Conservation (phyloP, 345 rosid species). For the Hirschfeldia incana region DNA sequence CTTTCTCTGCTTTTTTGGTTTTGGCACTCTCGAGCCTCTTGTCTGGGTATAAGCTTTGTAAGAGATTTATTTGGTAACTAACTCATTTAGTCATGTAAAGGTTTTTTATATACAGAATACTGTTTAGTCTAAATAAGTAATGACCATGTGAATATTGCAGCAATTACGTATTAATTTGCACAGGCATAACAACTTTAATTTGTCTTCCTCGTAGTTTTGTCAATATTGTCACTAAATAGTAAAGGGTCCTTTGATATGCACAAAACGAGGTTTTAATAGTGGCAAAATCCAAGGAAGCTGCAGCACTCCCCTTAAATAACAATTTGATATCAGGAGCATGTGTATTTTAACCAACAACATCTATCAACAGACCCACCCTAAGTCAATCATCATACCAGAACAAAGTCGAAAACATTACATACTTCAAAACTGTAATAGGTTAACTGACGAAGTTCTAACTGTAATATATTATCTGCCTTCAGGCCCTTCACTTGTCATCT, state of each 20-base stretch:
- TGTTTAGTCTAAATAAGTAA: not conserved
- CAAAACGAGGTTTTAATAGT: not conserved
- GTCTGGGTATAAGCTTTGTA: conserved; percentile 84
- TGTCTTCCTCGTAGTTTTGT: not conserved
- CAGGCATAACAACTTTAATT: not conserved
- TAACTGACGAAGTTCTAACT: no score
- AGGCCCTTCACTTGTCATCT: no score
- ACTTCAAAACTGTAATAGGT: not conserved
- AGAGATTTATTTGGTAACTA: conserved; percentile 67
- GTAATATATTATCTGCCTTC: no score
- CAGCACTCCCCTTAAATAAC: not conserved
- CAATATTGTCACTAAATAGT: not conserved
- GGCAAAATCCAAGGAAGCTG: not conserved
- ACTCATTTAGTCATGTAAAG: not conserved
- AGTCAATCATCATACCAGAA: not conserved
- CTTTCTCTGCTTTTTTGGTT: conserved; percentile 53
- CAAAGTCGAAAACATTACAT: not conserved
- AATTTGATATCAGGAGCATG: not conserved
- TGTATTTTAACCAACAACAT: not conserved
- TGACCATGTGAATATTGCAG: not conserved
- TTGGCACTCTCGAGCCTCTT: conserved; percentile 47
- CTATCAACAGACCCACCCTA: not conserved
- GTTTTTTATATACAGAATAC: not conserved
- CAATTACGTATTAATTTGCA: not conserved
- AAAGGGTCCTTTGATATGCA: not conserved